Percentiles rank a stretch among this genome's conserved stretches.
Conservation (phyloP, 352 stramenopile species). For the Phytophthora fragariaefolia region DNA sequence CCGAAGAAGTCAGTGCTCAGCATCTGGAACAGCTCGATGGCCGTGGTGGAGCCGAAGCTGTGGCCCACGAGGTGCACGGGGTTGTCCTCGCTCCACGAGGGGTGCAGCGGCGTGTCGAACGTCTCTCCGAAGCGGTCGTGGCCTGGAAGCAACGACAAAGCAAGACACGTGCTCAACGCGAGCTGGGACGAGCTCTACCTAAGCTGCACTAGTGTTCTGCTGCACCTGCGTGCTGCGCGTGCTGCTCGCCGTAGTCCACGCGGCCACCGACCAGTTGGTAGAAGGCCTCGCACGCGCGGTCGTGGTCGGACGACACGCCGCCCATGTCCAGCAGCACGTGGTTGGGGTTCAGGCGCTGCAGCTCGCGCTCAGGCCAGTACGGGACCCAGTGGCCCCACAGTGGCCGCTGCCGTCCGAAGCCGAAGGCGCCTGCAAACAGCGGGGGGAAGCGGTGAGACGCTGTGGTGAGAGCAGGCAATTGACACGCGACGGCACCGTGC, state of each 20-base stretch:
- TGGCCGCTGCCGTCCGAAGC: conserved; percentile 54
- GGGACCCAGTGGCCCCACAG: conserved; percentile 53
- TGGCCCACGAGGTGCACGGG: conserved; percentile 70
- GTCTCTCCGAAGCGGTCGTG: conserved; percentile 59
- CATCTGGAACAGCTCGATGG: conserved; percentile 76
- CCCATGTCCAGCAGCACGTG: conserved; percentile 69
- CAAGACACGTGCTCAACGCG: too few species aligned
- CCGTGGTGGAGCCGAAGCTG: conserved; percentile 67
- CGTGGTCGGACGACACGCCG: conserved; percentile 67
- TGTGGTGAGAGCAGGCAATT: too few species aligned
- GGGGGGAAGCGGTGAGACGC: not conserved
- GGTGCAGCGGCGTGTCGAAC: conserved; percentile 39
- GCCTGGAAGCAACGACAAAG: too few species aligned
- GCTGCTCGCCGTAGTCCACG: conserved; percentile 69
- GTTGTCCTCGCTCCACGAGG: conserved; percentile 53
- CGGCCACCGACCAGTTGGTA: conserved; percentile 64
- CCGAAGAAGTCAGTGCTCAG: conserved; percentile 61
- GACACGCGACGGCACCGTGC: conserved; percentile 41
- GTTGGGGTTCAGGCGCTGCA: conserved; percentile 59
- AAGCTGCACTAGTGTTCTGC: too few species aligned
- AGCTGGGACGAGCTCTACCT: too few species aligned
- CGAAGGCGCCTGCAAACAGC: conserved; percentile 51
- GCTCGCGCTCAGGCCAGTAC: conserved; percentile 63
- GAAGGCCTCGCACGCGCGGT: conserved; percentile 71
- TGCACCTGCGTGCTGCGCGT: conserved; percentile 38